phyloP scores from a whole-genome alignment of 2,329 filamentous ascomycete genomes.

The Metarhizium robertsii region DNA sequence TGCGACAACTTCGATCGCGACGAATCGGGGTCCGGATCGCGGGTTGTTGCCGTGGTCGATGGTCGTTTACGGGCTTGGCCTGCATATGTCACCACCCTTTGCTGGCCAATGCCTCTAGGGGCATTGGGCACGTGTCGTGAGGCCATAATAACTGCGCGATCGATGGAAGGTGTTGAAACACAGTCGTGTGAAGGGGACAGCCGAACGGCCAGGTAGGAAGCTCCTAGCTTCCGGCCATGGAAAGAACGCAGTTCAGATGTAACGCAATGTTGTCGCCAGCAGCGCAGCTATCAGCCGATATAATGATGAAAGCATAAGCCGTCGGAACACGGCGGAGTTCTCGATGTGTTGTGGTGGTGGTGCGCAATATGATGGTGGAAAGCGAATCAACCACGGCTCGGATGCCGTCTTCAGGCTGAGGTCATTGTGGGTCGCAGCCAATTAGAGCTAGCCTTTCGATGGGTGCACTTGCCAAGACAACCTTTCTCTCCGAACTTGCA shows the following conservation, averaged over 20 bases:
- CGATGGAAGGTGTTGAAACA: neutral
- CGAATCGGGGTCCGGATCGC: neutral
- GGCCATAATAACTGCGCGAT: conserved; percentile 1
- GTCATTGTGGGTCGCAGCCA: neutral
- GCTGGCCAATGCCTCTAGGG: neutral
- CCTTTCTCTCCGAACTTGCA: no score
- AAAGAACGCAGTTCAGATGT: neutral
- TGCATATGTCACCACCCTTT: conserved; percentile 2
- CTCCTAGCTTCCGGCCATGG: neutral
- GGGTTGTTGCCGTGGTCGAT: neutral
- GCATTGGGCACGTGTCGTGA: conserved; percentile 1
- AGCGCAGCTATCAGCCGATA: neutral
- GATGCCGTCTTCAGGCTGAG: neutral
- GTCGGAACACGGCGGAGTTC: neutral
- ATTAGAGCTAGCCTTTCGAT: neutral
- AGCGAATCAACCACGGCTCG: neutral
- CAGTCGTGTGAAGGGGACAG: neutral
- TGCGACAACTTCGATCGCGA: neutral
- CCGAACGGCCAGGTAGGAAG: neutral
- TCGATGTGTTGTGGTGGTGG: neutral
- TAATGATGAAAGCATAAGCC: neutral
- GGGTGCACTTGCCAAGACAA: no score
- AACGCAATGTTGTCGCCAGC: neutral
- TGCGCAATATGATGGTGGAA: neutral
- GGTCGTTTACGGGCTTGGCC: conserved; percentile 1